These are phyloP conservation scores for Boletus mariae DNA, from an alignment of 1,284 basidiomycete genomes.

Conservation along the genomic window DNA sequence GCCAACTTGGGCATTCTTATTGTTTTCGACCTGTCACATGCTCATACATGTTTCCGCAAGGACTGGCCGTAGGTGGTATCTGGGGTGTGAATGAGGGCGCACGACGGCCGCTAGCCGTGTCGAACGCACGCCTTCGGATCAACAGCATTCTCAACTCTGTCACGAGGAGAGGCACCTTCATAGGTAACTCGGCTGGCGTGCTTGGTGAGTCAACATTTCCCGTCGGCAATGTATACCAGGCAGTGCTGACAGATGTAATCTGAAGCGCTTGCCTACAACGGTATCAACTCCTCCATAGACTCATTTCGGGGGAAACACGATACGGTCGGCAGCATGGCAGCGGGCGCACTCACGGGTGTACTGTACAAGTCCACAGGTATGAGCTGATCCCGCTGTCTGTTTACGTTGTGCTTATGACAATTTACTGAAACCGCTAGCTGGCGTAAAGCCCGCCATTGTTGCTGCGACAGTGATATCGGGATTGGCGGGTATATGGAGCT, in stretches of 20 bases:
- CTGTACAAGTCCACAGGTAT: constrained; percentile 93
- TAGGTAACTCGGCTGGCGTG: constrained; percentile 98
- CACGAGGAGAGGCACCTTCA: constrained; percentile 93
- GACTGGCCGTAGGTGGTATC: constrained; percentile 87
- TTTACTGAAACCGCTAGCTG: constrained; percentile 58
- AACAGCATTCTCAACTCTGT: constrained; percentile 97
- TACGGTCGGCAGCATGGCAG: constrained; percentile 84
- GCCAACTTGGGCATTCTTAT: constrained; percentile 64
- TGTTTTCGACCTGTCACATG: constrained; percentile 73
- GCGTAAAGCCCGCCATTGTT: constrained; percentile 83
- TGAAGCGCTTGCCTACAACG: constrained; percentile 93
- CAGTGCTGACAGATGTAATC: constrained; percentile 26
- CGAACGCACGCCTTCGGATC: constrained; percentile 84
- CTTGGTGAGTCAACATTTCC: constrained; percentile 68
- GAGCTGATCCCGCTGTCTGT: constrained; percentile 33
- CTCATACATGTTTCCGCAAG: constrained; percentile 60
- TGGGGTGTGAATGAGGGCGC: constrained; percentile 97
- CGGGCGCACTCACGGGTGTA: constrained; percentile 88
- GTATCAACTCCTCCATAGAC: constrained; percentile 93
- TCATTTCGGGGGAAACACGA: constrained; percentile 89
- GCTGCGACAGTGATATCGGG: constrained; percentile 88
- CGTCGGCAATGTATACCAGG: constrained; percentile 23
- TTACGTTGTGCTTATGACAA: constrained; percentile 35
- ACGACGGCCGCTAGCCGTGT: constrained; percentile 78
- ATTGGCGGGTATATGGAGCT: constrained; percentile 88